Evolutionary conservation across 495 filamentous ascomycete genomes (phyloP).

Genomic region (Tuber indicum): DNA sequence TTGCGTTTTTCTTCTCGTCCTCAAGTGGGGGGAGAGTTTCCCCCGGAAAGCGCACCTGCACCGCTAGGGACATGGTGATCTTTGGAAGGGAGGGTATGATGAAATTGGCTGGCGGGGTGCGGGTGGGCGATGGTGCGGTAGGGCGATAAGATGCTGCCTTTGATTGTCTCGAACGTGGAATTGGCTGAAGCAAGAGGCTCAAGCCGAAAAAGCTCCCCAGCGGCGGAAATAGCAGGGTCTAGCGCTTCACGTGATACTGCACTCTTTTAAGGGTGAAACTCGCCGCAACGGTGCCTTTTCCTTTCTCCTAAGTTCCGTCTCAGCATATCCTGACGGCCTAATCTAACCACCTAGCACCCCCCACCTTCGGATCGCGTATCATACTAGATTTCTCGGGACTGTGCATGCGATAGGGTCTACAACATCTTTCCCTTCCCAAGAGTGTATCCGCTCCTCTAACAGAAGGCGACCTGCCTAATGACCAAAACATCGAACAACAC

Average conservation of each 20-base stretch:
- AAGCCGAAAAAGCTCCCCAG: not conserved
- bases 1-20: conserved; percentile 56
- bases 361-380: not conserved
- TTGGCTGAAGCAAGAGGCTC: not conserved
- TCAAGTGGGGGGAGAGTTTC: conserved; percentile 65
- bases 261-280: not conserved
- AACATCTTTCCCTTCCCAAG: not conserved
- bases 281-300: not conserved
- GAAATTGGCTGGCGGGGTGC: not conserved
- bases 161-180: not conserved
- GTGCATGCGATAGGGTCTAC: not conserved
- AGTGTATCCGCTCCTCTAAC: not conserved
- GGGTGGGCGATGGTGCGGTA: not conserved
- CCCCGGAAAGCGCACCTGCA: conserved; percentile 56
- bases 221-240: not conserved
- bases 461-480: not conserved
- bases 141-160: not conserved
- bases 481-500: conserved; percentile 8
- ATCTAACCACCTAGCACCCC: not conserved
- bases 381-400: not conserved
- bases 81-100: not conserved
- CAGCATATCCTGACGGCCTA: not conserved
- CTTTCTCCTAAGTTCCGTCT: not conserved
- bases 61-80: not conserved
- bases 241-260: not conserved